A percentile compares a stretch with the other conserved stretches of the same genome.
Evolutionary conservation across 192 early-diverging fungal species (phyloP).

Genomic region (Lobosporangium transversale): DNA sequence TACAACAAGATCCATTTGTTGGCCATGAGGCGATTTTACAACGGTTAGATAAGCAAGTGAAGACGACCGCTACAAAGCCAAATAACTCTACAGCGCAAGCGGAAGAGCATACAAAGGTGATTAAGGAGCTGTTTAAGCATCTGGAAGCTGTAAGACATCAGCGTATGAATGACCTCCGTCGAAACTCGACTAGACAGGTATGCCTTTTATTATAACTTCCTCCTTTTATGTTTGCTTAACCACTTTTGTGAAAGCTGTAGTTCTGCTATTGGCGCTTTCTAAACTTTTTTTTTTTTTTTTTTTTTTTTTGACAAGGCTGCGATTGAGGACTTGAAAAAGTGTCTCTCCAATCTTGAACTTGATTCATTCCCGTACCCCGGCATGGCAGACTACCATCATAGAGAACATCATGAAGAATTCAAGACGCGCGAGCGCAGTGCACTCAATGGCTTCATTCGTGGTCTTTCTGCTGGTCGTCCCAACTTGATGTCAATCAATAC

Average conservation of each 20-base stretch:
- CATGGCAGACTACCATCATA: constrained; percentile 65
- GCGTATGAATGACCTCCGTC: constrained; percentile 54
- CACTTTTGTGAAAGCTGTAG: no score
- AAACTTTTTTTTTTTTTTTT: neutral
- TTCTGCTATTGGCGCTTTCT: no score
- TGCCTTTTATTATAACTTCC: constrained; percentile 6
- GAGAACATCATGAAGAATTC: constrained; percentile 62
- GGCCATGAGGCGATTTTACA: constrained; percentile 33
- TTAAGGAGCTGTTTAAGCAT: constrained; percentile 56
- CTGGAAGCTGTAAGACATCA: constrained; percentile 39
- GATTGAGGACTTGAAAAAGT: constrained; percentile 61
- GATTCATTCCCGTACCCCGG: constrained; percentile 61
- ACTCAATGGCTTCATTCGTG: constrained; percentile 28
- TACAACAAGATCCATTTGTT: constrained; percentile 52
- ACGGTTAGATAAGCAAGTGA: constrained; percentile 24
- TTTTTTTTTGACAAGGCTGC: constrained; percentile 34
- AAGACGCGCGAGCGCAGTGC: constrained; percentile 46
- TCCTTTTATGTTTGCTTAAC: no score
- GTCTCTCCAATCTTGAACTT: constrained; percentile 53
- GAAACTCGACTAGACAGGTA: constrained; percentile 59
- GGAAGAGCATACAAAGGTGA: constrained; percentile 55
- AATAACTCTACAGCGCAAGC: constrained; percentile 36
- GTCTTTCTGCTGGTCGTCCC: constrained; percentile 22
- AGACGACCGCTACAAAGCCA: constrained; percentile 18
- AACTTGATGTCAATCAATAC: constrained; percentile 13